These are phyloP conservation scores for Penicillium sp. DNA, from an alignment of 2,329 filamentous ascomycete genomes.

Conservation along the genomic window DNA sequence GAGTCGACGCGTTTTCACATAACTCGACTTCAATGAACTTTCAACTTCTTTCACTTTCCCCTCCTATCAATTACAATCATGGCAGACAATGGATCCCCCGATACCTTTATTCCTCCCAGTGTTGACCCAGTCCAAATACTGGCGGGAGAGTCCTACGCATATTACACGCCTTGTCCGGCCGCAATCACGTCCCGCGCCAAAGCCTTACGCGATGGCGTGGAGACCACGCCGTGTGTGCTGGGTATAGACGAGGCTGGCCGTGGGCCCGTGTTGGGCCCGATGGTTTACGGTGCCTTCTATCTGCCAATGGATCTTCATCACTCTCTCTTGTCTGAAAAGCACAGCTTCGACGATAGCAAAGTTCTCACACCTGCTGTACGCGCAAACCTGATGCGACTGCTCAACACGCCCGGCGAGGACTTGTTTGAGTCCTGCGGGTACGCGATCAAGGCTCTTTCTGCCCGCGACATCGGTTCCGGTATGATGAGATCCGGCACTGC, in stretches of 20 bases:
- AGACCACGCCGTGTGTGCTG: constrained; percentile 63
- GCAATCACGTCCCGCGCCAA: constrained; percentile 50
- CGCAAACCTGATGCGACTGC: constrained; percentile 62
- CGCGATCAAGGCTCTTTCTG: constrained; percentile 76
- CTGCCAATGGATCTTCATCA: constrained; percentile 60
- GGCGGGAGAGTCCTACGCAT: constrained; percentile 62
- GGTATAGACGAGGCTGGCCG: constrained; percentile 93
- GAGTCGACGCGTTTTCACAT: constrained; percentile 31
- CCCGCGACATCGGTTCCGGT: constrained; percentile 71
- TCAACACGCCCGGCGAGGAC: constrained; percentile 62
- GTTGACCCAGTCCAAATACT: constrained; percentile 56
- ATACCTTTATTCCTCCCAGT: constrained; percentile 63
- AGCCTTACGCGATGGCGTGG: constrained; percentile 30
- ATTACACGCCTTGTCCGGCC: constrained; percentile 66
- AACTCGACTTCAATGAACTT: background rate
- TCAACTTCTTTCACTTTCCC: constrained; percentile 1
- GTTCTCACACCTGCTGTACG: constrained; percentile 78
- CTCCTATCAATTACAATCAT: constrained; percentile 22
- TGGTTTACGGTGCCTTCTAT: constrained; percentile 69
- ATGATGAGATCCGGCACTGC: constrained; percentile 61
- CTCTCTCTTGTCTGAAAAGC: constrained; percentile 68
- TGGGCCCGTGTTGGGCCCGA: constrained; percentile 80
- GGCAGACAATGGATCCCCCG: constrained; percentile 24
- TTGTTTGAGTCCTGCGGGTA: constrained; percentile 68
- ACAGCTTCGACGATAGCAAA: constrained; percentile 95